Conservation (phyloP, 805 yeast genomes). For the Candida andamanensis region DNA sequence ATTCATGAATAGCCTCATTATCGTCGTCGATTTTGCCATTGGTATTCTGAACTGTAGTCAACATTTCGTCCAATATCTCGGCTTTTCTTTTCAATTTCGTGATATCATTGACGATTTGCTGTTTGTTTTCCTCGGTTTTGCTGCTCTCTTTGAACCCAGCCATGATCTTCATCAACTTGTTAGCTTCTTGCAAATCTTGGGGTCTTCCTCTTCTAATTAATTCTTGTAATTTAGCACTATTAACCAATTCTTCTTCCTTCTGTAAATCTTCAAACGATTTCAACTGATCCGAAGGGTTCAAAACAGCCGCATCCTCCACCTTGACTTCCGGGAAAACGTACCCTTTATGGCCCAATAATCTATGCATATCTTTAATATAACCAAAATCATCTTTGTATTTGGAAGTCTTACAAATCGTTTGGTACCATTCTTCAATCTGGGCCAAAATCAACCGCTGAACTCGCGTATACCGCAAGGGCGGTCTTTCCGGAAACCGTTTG, state of each 20-base stretch:
- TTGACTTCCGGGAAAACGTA: constrained; percentile 89
- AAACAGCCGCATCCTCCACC: constrained; percentile 86
- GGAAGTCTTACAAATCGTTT: constrained; percentile 85
- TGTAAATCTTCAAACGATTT: constrained; percentile 87
- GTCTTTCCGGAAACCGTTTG: constrained; percentile 88
- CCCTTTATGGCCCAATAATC: constrained; percentile 83
- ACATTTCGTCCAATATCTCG: constrained; percentile 84
- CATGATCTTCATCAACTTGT: constrained; percentile 94
- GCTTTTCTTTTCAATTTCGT: constrained; percentile 81
- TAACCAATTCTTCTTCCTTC: constrained; percentile 88
- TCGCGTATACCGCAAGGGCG: constrained; percentile 78
- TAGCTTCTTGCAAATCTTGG: constrained; percentile 91
- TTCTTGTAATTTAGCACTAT: constrained; percentile 92
- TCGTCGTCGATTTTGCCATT: constrained; percentile 34
- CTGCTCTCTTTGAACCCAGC: constrained; percentile 93
- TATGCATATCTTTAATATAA: constrained; percentile 92
- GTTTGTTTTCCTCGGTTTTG: constrained; percentile 58
- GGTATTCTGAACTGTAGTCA: constrained; percentile 43
- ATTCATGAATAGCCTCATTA: constrained; percentile 74
- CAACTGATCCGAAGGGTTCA: constrained; percentile 82
- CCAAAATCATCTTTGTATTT: constrained; percentile 89
- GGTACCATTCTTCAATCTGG: constrained; percentile 95
- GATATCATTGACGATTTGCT: constrained; percentile 76
- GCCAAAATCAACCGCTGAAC: constrained; percentile 82
- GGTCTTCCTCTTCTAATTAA: constrained; percentile 93